These are phyloP conservation scores for Parietaria judaica DNA, from an alignment of 306 rosid genomes.

Conservation along the genomic window DNA sequence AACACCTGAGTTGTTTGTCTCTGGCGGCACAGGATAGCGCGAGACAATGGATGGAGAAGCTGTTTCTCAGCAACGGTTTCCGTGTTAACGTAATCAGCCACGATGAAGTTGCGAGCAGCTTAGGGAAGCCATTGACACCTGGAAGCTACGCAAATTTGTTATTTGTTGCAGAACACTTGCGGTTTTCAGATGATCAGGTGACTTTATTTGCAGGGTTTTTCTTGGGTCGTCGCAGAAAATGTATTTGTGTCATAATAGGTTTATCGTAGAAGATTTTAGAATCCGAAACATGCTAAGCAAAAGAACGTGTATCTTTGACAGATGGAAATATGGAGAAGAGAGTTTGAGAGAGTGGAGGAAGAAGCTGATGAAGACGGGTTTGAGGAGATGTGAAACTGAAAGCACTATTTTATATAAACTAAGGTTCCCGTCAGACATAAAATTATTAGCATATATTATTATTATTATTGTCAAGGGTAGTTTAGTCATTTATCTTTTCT, in stretches of 20 bases:
- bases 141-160: conserved; percentile 30
- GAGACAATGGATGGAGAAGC: conserved; percentile 49
- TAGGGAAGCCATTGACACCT: conserved; percentile 36
- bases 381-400: conserved; percentile 7
- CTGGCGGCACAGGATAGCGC: conserved; percentile 30
- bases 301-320: background rate
- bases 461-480: too few species aligned
- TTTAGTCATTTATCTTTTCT: too few species aligned
- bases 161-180: conserved; percentile 65
- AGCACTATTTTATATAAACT: background rate
- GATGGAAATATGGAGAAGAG: conserved; percentile 15
- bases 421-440: background rate
- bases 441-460: too few species aligned
- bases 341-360: conserved; percentile 9
- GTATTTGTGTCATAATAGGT: background rate
- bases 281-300: background rate
- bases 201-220: background rate
- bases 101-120: conserved; percentile 39
- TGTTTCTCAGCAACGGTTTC: conserved; percentile 69
- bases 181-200: conserved; percentile 68
- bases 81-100: conserved; percentile 44
- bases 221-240: background rate
- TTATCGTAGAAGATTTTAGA: background rate
- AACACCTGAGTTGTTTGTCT: conserved; percentile 13
- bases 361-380: conserved; percentile 11